Evolutionary conservation across 2,329 filamentous ascomycete species (phyloP).

Genomic region (Dryadomyces quercivorus): DNA sequence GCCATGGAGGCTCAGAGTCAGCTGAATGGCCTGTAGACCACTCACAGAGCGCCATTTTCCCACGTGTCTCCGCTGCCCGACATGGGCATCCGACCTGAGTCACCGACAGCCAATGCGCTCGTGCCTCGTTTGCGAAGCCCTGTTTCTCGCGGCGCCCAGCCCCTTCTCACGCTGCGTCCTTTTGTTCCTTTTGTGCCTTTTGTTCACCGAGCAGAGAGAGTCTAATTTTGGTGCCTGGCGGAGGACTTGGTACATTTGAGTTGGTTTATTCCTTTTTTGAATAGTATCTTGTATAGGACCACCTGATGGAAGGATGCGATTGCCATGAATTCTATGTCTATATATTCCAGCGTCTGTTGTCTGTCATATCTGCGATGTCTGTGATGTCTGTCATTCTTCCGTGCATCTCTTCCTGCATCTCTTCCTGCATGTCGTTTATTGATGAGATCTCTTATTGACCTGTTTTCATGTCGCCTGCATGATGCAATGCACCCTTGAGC

Average conservation of each 20-base stretch:
- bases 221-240: background rate
- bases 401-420: background rate
- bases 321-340: background rate
- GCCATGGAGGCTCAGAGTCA: conserved; percentile 9
- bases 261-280: background rate
- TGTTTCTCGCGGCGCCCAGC: too few species aligned
- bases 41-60: background rate
- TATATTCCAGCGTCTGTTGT: too few species aligned
- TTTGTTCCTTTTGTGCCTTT: too few species aligned
- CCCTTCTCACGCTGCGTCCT: too few species aligned
- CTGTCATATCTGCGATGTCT: too few species aligned
- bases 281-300: background rate
- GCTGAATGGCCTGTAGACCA: conserved; percentile 8
- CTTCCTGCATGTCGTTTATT: background rate
- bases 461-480: background rate
- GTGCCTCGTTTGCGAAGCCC: too few species aligned
- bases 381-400: background rate
- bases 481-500: background rate
- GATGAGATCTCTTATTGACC: background rate
- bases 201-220: too few species aligned
- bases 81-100: too few species aligned
- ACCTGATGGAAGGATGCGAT: background rate
- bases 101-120: too few species aligned
- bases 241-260: too few species aligned
- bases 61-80: too few species aligned